phyloP scores from a whole-genome alignment of 805 yeast species.

The Kodamaea restingae region DNA sequence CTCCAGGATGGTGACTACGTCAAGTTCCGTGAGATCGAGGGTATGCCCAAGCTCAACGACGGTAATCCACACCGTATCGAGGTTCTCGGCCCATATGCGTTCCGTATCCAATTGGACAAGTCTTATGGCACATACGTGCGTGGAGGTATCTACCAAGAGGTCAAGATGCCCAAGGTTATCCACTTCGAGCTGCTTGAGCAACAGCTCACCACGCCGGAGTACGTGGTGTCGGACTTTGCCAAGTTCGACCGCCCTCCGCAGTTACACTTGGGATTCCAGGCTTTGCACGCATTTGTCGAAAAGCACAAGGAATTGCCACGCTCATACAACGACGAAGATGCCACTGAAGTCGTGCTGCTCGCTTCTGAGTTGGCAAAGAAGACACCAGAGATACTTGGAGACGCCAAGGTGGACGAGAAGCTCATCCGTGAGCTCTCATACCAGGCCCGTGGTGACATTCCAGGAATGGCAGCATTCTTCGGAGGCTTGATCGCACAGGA shows the following conservation, averaged over 20 bases:
- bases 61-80: slow-evolving; percentile 71
- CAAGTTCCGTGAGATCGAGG: slow-evolving; percentile 80
- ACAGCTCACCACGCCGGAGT: slow-evolving; percentile 77
- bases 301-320: slow-evolving; percentile 69
- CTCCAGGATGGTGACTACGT: slow-evolving; percentile 89
- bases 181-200: slow-evolving; percentile 59
- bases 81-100: slow-evolving; percentile 94
- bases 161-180: slow-evolving; percentile 70
- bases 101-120: slow-evolving; percentile 59
- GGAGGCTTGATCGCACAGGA: slow-evolving; percentile 98
- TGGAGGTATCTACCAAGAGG: slow-evolving; percentile 92
- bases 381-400: slow-evolving; percentile 53
- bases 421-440: slow-evolving; percentile 68
- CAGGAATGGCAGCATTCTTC: slow-evolving; percentile 81
- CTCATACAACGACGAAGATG: slow-evolving; percentile 73
- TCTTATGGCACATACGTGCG: slow-evolving; percentile 60
- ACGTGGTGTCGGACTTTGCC: slow-evolving; percentile 79
- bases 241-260: slow-evolving; percentile 91
- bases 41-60: slow-evolving; percentile 68
- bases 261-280: slow-evolving; percentile 89
- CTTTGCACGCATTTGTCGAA: slow-evolving; percentile 68
- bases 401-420: slow-evolving; percentile 52
- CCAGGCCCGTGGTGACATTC: slow-evolving; percentile 89
- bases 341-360: slow-evolving; percentile 56
- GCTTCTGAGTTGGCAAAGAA: slow-evolving; percentile 57